Evolutionary conservation across 495 filamentous ascomycete species (phyloP).

Genomic region (Endocarpon pusillum): DNA sequence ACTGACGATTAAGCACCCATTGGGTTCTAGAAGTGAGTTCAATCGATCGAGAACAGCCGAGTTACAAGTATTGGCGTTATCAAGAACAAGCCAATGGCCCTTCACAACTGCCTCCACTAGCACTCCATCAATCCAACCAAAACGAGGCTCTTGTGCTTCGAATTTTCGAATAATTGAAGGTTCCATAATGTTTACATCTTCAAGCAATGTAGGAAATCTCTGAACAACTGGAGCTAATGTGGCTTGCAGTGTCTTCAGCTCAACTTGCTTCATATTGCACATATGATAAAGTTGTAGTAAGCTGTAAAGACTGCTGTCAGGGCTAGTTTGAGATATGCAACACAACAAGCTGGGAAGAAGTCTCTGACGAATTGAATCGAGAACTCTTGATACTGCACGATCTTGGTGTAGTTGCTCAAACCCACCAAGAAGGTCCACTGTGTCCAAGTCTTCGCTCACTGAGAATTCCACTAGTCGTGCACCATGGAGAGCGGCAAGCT

Average conservation of each 20-base stretch:
- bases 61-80: conserved; percentile 93
- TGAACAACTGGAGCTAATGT: conserved; percentile 18
- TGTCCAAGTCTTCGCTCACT: conserved; percentile 83
- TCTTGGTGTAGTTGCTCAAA: conserved; percentile 85
- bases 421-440: conserved; percentile 90
- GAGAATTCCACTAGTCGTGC: conserved; percentile 59
- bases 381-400: conserved; percentile 37
- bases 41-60: conserved; percentile 86
- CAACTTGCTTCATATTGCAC: conserved; percentile 16
- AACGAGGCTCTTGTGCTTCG: conserved; percentile 49
- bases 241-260: conserved; percentile 20
- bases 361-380: conserved; percentile 32
- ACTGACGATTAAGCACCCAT: conserved; percentile 74
- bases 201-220: conserved; percentile 18
- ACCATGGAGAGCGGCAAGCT: conserved; percentile 62
- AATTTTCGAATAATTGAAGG: conserved; percentile 30
- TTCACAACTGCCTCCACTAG: conserved; percentile 72
- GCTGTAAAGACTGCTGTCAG: conserved; percentile 27
- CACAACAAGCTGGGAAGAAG: conserved; percentile 38
- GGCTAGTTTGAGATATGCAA: conserved; percentile 30
- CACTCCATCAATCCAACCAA: conserved; percentile 91
- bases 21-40: conserved; percentile 85
- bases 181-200: no score
- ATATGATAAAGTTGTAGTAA: conserved; percentile 21
- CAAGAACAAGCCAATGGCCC: conserved; percentile 84